Evolutionary conservation across 345 rosid genomes (phyloP), one percentile per base, ranked within the genome.

Genomic region (Hirschfeldia incana): DNA sequence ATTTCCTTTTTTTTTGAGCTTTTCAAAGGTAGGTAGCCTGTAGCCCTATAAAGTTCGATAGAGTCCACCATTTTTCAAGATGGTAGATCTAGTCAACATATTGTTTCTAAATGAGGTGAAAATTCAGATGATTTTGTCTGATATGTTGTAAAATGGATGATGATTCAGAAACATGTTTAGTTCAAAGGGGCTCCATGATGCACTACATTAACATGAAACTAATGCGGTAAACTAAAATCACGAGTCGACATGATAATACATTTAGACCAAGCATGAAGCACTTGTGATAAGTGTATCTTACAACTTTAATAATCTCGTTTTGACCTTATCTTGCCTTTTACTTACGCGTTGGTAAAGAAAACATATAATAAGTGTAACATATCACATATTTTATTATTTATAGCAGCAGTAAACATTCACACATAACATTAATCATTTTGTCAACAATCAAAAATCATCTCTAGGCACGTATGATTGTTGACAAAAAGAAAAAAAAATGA

Each of bases 211-310:
- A 74, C 70, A 80, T 29, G 72, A 75, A 74, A 74, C 67, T 63
- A 80, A 64, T 80, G 83, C 67, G 72, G 72, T 63, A 80, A 65
- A 69, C 61, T 66, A 80, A 80, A 80, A 74, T 80, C 83, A 80
- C 64, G 78, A 80, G 64, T 68, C 57, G 53, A 66, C 60, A 74
- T 80, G 67, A 80, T 80, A 74, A 69, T 79, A 64, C 44, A 55
- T 75, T 74, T 80, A 80, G 83, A 80, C 83, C 75, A 80, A 69
- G 83, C 83, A 64, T 80, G 83, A 80, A 75, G 33, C 53, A 55
- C 46, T 68, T 80, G 83, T 80, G 66, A 80, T 80, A 53, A 80
- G 75, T 80, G 67, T 80, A 69, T 72, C 83, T 68, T 39, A 8
- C 44, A 36, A 42, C 83, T 74, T 63, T 63, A 53, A 37, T 16